Conservation (phyloP, 306 rosid species). For the Dicorynia guianensis region DNA sequence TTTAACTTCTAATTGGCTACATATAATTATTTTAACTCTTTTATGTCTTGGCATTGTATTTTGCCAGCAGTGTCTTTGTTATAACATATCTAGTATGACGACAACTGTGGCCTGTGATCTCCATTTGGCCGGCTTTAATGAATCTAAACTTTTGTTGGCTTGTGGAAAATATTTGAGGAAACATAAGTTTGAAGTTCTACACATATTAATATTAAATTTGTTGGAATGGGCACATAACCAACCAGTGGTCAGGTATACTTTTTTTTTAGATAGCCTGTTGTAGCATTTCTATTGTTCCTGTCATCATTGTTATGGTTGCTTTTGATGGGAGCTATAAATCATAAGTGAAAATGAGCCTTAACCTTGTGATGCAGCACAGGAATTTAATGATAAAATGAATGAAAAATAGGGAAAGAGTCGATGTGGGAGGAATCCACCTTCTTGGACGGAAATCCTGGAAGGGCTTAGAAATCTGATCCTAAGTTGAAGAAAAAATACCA, state of each 20-base stretch:
- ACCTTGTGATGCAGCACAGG: not conserved
- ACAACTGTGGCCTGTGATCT: not conserved
- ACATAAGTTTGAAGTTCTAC: not conserved
- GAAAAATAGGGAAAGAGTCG: no score
- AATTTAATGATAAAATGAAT: no score
- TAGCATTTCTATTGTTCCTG: not conserved
- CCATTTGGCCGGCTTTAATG: not conserved
- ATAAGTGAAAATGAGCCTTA: conserved; percentile 5
- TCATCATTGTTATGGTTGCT: not conserved
- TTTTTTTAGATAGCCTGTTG: not conserved
- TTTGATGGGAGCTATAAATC: not conserved
- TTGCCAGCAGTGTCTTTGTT: not conserved
- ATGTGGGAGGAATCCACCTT: no score
- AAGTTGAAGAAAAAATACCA: no score
- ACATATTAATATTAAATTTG: not conserved
- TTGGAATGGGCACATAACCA: not conserved
- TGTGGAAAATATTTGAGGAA: conserved; percentile 3
- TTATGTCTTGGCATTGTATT: not conserved
- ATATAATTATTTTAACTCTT: no score
- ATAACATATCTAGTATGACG: not conserved
- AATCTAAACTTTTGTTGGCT: not conserved
- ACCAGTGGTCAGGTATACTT: not conserved
- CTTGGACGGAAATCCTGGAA: no score
- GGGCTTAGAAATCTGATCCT: no score
- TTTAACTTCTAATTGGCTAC: no score